Percentiles rank a stretch among this genome's conserved stretches.
Evolutionary conservation across 1,139 yeast species (phyloP).

Genomic region (Yamadazyma dushanensis): DNA sequence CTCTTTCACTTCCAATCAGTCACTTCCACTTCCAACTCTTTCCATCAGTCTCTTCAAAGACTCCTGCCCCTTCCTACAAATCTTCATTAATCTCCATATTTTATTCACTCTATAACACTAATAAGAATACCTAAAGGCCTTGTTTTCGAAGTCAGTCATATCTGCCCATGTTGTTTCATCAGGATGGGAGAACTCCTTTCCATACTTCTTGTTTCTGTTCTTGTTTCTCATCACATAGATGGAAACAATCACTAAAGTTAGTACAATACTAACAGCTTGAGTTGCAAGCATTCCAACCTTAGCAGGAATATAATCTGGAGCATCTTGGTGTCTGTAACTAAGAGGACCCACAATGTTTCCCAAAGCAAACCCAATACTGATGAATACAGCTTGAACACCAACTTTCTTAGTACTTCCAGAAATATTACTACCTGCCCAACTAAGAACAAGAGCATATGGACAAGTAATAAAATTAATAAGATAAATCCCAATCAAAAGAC

Average conservation of each 20-base stretch:
- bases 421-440: conserved; percentile 25
- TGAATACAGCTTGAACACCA: conserved; percentile 23
- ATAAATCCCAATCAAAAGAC: conserved; percentile 23
- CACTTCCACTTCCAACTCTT: no score
- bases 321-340: conserved; percentile 24
- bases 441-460: conserved; percentile 22
- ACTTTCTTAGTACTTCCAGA: conserved; percentile 27
- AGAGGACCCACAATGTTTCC: conserved; percentile 27
- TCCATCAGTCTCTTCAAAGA: no score
- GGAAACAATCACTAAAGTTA: conserved; percentile 10
- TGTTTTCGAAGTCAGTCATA: conserved; percentile 31
- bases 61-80: not conserved
- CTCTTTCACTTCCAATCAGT: no score
- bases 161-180: conserved; percentile 34
- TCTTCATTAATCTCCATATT: not conserved
- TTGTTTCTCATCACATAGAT: conserved; percentile 23
- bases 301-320: conserved; percentile 26
- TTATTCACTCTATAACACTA: not conserved
- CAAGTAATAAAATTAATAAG: conserved; percentile 19
- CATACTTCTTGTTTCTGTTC: conserved; percentile 22
- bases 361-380: conserved; percentile 20
- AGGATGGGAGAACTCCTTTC: conserved; percentile 20
- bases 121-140: conserved; percentile 25
- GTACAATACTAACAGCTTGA: conserved; percentile 17
- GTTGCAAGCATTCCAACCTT: conserved; percentile 25